Evolutionary conservation across 805 yeast species (phyloP), one percentile per base, ranked within the genome.

Genomic region (Brettanomyces sp.): DNA sequence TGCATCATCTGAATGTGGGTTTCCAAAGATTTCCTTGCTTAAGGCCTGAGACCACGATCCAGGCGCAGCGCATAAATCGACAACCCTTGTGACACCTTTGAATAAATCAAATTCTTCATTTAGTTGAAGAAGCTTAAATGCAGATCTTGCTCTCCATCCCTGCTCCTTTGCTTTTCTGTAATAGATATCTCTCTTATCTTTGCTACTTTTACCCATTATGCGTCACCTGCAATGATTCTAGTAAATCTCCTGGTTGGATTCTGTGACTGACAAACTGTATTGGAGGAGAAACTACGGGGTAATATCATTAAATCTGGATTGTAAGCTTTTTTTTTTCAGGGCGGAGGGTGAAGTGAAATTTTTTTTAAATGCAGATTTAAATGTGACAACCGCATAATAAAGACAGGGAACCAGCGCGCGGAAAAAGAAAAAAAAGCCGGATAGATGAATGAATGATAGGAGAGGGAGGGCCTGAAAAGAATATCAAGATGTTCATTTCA

Each of bases 1-100:
- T 12, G 64, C 60, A 37, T 63, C 63, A 13, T 53, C 53, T 37
- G 53, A 53, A 43, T 52, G 54, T n/a, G 57, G 56, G 39, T 55
- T 52, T 18, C 59, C 58, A 54, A 73, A 78, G 36, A 86, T 65
- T 56, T 82, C 81, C 53, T 86, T 66, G 32, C 93, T 82, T 12
- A 93, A 73, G 0, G 93, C 99, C 62, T 93, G 99, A 1, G 95
- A 85, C 99, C 99, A 93, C 3, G 97, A 89, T 1, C 97, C 96
- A 0, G 97, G 97, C 4, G 98, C 99, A 35, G 99, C 99, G 72
- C 99, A 93, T 30, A 93, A 71, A 65, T 93, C 99, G 4, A 93
- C 99, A 4, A 93, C 98, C 55, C 96, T 70, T 39, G 71, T 73
- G 34, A 89, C 80, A 37, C 79, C 83, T 43, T 79, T 73, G 47